Base-by-base conservation (phyloP, 257 asterid species). In the Gynochthodes officinalis region DNA sequence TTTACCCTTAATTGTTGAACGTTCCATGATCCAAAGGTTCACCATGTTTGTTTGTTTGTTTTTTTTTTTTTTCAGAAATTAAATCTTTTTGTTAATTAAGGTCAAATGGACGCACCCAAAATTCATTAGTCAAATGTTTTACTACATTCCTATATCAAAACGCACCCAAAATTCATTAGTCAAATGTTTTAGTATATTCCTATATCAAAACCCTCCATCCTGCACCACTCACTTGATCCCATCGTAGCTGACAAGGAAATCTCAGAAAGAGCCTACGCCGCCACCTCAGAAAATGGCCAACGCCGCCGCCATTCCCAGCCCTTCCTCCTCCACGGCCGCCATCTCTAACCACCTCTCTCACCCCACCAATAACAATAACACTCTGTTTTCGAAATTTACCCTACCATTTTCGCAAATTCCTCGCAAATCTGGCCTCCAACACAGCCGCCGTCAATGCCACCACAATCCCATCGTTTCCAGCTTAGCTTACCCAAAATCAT, bases 241-340 rank as follows among this genome's bases (percentile, higher is more conserved):
- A 50, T 14, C 60, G 1, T 14, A 53, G 28, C 30, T 21, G 60
- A 21, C n/a, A 53, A 53, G 14, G 60, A 49, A 49, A 49, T 21
- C 62, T 55, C 33, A 55, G 62, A 23, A 55, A n/a, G 23, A 18
- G 33, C 33, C 46, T 12, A 28, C 75, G 21, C 48, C 74, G n/a
- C 35, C 23, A n/a, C 49, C 46, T 0, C 27, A 27, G n/a, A 59
- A 39, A 75, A 86, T 84, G 88, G 88, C 86, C 76, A 80, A 83
- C 49, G 37, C 55, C 39, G 55, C 70, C 68, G 11, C 63, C 63
- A 52, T 79, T 55, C 75, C 84, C 4, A 61, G 75, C 48, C 10
- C 79, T 35, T 37, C 82, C 71, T 76, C 87, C 23, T 4, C 49
- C 48, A 8, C 66, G 13, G 33, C 85, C 74, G 35, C 85, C 71